Percentiles rank a stretch among this genome's conserved stretches.
Evolutionary conservation across 257 asterid species (phyloP).

Genomic region (Salvia hispanica): DNA sequence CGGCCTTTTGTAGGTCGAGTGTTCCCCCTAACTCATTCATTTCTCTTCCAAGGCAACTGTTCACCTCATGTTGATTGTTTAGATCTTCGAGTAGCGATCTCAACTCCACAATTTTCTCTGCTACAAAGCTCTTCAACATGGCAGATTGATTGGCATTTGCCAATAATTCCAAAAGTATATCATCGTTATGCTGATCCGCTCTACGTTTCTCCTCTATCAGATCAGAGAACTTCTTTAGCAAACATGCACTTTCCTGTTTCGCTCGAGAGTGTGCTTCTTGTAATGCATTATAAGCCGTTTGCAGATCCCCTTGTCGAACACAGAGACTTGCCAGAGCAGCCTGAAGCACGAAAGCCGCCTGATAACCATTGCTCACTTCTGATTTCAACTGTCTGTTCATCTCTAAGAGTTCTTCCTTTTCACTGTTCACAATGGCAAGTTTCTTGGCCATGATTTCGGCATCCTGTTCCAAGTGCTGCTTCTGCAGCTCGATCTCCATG

Average conservation of each 20-base stretch:
- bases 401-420: constrained; percentile 57
- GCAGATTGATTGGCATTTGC: constrained; percentile 46
- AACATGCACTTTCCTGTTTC: constrained; percentile 55
- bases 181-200: constrained; percentile 56
- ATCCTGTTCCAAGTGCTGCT: constrained; percentile 56
- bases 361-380: constrained; percentile 43
- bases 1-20: constrained; percentile 60
- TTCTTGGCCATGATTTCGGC: constrained; percentile 46
- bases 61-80: constrained; percentile 48
- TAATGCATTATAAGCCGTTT: constrained; percentile 48
- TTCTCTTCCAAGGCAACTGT: constrained; percentile 52
- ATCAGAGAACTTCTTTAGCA: constrained; percentile 55
- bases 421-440: constrained; percentile 50
- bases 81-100: constrained; percentile 52
- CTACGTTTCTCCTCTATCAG: constrained; percentile 57
- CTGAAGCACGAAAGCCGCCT: constrained; percentile 46
- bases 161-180: constrained; percentile 53
- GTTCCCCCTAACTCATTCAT: constrained; percentile 44
- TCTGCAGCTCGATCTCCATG: constrained; percentile 60
- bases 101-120: constrained; percentile 55
- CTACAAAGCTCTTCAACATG: constrained; percentile 46
- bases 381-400: constrained; percentile 53
- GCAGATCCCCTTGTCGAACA: constrained; percentile 52
- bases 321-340: constrained; percentile 51
- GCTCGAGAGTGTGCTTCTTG: constrained; percentile 45